Conservation (phyloP, 2,329 filamentous ascomycete species). For the Colletotrichum musicola region DNA sequence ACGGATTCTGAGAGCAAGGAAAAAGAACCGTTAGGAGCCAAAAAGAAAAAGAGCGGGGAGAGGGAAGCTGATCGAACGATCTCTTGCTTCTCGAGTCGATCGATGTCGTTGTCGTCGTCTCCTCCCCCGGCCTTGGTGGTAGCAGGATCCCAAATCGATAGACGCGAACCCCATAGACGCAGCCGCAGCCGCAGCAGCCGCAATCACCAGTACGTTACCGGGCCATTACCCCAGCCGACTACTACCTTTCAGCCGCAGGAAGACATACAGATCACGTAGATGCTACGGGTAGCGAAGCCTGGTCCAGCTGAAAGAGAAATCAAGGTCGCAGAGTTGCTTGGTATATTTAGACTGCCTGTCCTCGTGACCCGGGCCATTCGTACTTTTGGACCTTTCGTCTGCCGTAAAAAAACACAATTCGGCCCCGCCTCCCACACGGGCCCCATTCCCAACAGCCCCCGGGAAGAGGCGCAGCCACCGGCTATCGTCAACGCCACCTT, state of each 20-base stretch:
- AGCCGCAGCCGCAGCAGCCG: neutral
- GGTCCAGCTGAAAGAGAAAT: neutral
- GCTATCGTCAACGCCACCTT: slow-evolving; percentile 28
- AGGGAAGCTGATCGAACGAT: too few relatives aligned
- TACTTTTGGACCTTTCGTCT: neutral
- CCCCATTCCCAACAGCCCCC: neutral
- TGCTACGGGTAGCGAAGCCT: neutral
- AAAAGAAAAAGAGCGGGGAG: too few relatives aligned
- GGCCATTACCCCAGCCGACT: too few relatives aligned
- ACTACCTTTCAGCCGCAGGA: neutral
- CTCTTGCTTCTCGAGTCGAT: too few relatives aligned
- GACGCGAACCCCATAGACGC: too few relatives aligned
- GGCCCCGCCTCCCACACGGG: slow-evolving; percentile 14
- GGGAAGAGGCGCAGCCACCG: slow-evolving; percentile 30
- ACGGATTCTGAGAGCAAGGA: too few relatives aligned
- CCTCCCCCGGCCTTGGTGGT: too few relatives aligned
- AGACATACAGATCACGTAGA: neutral
- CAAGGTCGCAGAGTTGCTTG: neutral
- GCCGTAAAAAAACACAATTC: neutral
- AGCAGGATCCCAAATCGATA: too few relatives aligned
- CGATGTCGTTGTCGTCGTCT: too few relatives aligned
- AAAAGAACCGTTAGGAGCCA: too few relatives aligned
- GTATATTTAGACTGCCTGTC: slow-evolving; percentile 30
- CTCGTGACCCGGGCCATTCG: slow-evolving; percentile 19
- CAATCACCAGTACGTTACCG: neutral